phyloP scores from a whole-genome alignment of 1,284 basidiomycete genomes.

The Rhodofomes roseus region DNA sequence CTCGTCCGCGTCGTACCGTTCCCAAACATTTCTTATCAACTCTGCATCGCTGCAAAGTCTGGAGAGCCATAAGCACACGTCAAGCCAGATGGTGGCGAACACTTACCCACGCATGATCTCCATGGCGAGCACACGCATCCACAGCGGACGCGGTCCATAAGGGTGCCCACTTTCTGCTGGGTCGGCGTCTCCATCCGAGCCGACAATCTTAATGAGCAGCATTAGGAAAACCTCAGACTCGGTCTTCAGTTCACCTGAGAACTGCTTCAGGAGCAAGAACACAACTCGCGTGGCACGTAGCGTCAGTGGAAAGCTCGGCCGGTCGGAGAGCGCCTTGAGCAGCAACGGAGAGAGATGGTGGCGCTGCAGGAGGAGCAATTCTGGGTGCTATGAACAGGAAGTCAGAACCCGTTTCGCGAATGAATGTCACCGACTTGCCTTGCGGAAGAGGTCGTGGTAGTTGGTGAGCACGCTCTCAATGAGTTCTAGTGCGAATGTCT shows the following conservation, averaged over 20 bases:
- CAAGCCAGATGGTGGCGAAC: background rate
- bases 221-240: slow-evolving; percentile 86
- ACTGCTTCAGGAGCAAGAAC: slow-evolving; percentile 91
- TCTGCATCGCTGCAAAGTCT: slow-evolving; percentile 81
- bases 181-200: slow-evolving; percentile 51
- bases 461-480: slow-evolving; percentile 97
- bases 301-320: slow-evolving; percentile 83
- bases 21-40: slow-evolving; percentile 79
- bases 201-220: slow-evolving; percentile 76
- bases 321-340: slow-evolving; percentile 81
- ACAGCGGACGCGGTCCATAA: slow-evolving; percentile 54
- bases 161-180: slow-evolving; percentile 22
- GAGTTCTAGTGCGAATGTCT: slow-evolving; percentile 93
- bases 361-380: slow-evolving; percentile 80
- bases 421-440: slow-evolving; percentile 40
- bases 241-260: slow-evolving; percentile 74
- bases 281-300: slow-evolving; percentile 91
- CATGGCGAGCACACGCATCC: slow-evolving; percentile 89
- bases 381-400: slow-evolving; percentile 55
- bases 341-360: slow-evolving; percentile 90
- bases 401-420: background rate
- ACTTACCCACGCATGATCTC: slow-evolving; percentile 84
- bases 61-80: slow-evolving; percentile 4
- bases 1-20: slow-evolving; percentile 72
- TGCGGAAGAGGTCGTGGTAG: slow-evolving; percentile 84